Evolutionary conservation across 805 yeast genomes (phyloP), one percentile per base, ranked within the genome.

Genomic region (Grigorovia humatica): DNA sequence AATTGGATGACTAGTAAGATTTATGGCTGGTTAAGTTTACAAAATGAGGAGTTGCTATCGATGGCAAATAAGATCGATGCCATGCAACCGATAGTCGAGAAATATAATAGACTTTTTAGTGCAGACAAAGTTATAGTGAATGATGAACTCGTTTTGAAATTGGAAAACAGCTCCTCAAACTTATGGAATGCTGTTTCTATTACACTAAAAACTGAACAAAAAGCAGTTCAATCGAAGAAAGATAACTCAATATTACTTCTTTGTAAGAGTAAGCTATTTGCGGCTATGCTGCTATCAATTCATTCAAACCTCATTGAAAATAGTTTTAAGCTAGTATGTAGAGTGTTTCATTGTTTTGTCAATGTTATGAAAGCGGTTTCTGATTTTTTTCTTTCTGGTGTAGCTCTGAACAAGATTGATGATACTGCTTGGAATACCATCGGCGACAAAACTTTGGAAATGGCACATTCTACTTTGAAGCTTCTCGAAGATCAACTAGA

Each of bases 151-250:
- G 27, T 56, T 1, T 43, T 58, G 18, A 54, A 60, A 18, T 52
- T 70, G 27, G 72, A 70, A 30, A 54, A 59, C 40, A 52, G 63
- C 9, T 65, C 70, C 1, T 63, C 72, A 13, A 62, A 57, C 15
- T 50, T 72, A 11, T 74, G 77, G 77, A 74, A 74, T 52, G 48
- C 64, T 1, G 52, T 67, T 0, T 54, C 69, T 0, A 49, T 71
- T 13, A 51, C 65, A 4, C 52, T 60, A 50, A 69, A 63, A 46
- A 48, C 59, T 1, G 60, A 58, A 46, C 50, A 41, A 38, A 43
- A 23, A 18, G 48, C 43, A n/a, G 54, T n/a, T 12, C 9, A n/a
- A 29, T n/a, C 20, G 17, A 44, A 15, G 0, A 50, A 54, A 8
- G 47, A 47, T 0, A 46, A 56, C 20, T 48, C 52, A 19, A 38